Percentiles rank a stretch among this genome's conserved stretches.
Evolutionary conservation across 306 rosid genomes (phyloP).

Genomic region (Dalbergia oliveri): DNA sequence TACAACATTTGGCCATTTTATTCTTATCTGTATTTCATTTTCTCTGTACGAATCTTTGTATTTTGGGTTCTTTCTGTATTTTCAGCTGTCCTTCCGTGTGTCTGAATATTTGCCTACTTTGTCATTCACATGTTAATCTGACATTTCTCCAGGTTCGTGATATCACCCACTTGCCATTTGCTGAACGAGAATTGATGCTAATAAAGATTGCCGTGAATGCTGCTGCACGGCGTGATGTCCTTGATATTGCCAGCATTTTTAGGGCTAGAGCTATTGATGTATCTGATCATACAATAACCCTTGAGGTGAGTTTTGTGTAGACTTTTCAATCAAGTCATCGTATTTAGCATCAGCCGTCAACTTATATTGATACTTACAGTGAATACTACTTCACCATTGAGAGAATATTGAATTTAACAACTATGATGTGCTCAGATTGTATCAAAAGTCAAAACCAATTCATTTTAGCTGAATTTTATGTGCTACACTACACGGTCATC

Average conservation of each 20-base stretch:
- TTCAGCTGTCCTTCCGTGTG: neutral
- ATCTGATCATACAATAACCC: constrained; percentile 83
- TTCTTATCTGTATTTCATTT: constrained; percentile 24
- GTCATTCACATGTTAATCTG: constrained; percentile 30
- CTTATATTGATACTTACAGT: neutral
- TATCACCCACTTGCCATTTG: constrained; percentile 82
- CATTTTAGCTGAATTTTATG: neutral
- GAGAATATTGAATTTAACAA: constrained; percentile 19
- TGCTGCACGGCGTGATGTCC: constrained; percentile 84
- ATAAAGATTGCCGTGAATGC: constrained; percentile 86
- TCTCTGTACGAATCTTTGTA: neutral
- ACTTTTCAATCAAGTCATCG: constrained; percentile 31
- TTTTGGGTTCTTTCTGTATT: neutral
- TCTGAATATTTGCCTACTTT: neutral
- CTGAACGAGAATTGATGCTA: constrained; percentile 86
- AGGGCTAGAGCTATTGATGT: constrained; percentile 88
- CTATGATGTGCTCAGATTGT: neutral
- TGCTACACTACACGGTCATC: constrained; percentile 14
- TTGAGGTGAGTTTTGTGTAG: constrained; percentile 67
- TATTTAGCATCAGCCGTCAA: neutral
- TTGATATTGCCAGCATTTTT: constrained; percentile 86
- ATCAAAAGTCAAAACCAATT: neutral
- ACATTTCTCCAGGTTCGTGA: constrained; percentile 67
- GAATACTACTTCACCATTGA: neutral
- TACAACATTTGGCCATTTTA: neutral